These are phyloP conservation scores for Citrus medica DNA, from an alignment of 345 rosid genomes.

Conservation along the genomic window DNA sequence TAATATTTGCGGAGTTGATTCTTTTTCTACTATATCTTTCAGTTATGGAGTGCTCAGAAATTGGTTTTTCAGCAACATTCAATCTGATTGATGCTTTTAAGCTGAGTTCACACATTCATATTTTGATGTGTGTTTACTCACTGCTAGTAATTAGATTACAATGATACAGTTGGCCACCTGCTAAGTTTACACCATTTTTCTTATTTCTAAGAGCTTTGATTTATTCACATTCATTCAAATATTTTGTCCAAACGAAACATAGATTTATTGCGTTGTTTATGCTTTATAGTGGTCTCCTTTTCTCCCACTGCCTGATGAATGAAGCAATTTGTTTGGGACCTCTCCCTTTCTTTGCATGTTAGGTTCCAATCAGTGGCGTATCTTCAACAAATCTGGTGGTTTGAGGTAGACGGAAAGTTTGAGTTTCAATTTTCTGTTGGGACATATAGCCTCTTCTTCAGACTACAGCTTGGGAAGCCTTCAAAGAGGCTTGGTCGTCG, in stretches of 20 bases:
- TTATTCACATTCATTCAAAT: too few relatives aligned
- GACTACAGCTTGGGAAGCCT: conserved; percentile 67
- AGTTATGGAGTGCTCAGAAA: too few relatives aligned
- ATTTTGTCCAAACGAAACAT: too few relatives aligned
- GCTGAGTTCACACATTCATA: neutral
- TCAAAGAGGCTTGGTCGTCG: conserved; percentile 71
- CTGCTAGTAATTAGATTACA: neutral
- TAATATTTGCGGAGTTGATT: neutral
- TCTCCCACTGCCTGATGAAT: neutral
- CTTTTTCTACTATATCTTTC: neutral
- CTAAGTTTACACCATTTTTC: neutral
- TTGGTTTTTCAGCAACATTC: neutral
- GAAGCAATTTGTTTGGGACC: neutral
- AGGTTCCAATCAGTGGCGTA: conserved; percentile 72
- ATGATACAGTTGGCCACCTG: neutral
- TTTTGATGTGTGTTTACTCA: neutral
- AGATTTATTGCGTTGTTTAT: neutral
- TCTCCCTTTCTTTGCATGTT: conserved; percentile 16
- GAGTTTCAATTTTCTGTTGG: conserved; percentile 77
- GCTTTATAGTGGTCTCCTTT: neutral
- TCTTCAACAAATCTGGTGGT: conserved; percentile 98
- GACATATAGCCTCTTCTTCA: conserved; percentile 74
- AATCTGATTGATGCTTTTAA: neutral
- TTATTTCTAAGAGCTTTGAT: too few relatives aligned
- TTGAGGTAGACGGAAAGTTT: conserved; percentile 81